Percentiles rank a stretch among this genome's conserved stretches.
phyloP scores from a whole-genome alignment of 202 grass and related monocot genomes.

The Hordeum pubiflorum region DNA sequence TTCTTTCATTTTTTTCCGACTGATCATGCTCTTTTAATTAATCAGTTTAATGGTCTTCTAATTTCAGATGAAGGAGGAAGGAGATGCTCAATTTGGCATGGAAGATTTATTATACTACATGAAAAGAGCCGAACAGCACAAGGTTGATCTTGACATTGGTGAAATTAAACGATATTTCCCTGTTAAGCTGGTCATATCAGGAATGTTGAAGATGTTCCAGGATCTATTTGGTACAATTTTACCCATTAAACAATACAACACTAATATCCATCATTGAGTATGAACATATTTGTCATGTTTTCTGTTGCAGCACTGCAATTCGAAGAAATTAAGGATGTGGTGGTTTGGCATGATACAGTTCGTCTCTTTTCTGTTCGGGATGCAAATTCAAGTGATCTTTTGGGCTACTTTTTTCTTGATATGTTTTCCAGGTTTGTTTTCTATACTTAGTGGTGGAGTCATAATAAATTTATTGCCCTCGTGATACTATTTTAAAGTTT shows the following conservation, averaged over 20 bases:
- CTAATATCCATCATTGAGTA: not conserved
- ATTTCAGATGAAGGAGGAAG: slow-evolving; percentile 73
- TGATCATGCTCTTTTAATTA: not conserved
- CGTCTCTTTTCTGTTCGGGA: slow-evolving; percentile 76
- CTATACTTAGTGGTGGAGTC: slow-evolving; percentile 11
- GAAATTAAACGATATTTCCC: slow-evolving; percentile 94
- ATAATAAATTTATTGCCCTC: slow-evolving; percentile 20
- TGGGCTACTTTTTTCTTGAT: slow-evolving; percentile 96
- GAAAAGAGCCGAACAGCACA: slow-evolving; percentile 73
- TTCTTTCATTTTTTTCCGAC: not conserved
- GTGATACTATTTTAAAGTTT: not conserved
- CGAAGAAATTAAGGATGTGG: slow-evolving; percentile 67
- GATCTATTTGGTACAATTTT: slow-evolving; percentile 83
- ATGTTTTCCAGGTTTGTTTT: slow-evolving; percentile 71
- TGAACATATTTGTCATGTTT: slow-evolving; percentile 14
- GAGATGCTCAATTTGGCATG: slow-evolving; percentile 64
- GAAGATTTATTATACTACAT: slow-evolving; percentile 94
- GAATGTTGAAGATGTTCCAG: slow-evolving; percentile 95
- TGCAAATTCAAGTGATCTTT: slow-evolving; percentile 62
- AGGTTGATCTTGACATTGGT: slow-evolving; percentile 76
- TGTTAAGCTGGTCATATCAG: slow-evolving; percentile 76
- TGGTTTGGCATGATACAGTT: slow-evolving; percentile 91
- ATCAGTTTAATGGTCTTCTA: slow-evolving; percentile 14
- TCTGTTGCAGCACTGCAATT: slow-evolving; percentile 58
- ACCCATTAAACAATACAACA: slow-evolving; percentile 23